Percentiles rank a stretch among this genome's conserved stretches.
These are phyloP conservation scores for Cadophora malorum DNA, from an alignment of 2,329 filamentous ascomycete species.

Conservation along the genomic window DNA sequence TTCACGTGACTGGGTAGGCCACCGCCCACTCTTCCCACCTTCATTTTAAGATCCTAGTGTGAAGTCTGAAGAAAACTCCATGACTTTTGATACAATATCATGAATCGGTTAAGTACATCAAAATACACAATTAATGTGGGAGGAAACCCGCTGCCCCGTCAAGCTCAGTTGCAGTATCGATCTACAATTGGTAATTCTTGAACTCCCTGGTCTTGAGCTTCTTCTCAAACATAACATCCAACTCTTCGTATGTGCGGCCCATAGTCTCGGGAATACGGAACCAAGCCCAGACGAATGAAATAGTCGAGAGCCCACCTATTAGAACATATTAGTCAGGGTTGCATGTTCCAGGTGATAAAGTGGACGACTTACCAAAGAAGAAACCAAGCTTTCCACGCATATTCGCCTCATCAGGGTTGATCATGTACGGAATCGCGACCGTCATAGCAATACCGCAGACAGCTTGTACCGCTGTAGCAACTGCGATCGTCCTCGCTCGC, in stretches of 20 bases:
- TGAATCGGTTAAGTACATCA: no score
- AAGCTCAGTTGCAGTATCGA: no score
- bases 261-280: conserved; percentile 52
- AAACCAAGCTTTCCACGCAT: conserved; percentile 51
- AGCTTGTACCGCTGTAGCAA: conserved; percentile 35
- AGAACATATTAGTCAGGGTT: conserved; percentile 32
- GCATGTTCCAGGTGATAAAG: conserved; percentile 23
- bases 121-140: no score
- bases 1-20: no score
- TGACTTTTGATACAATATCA: no score
- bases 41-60: no score
- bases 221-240: conserved; percentile 53
- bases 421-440: conserved; percentile 48
- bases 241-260: conserved; percentile 53
- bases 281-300: conserved; percentile 49
- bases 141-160: no score
- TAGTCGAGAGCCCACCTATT: conserved; percentile 41
- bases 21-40: no score
- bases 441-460: conserved; percentile 41
- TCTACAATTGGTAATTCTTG: conserved; percentile 33
- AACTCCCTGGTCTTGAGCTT: conserved; percentile 46
- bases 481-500: conserved; percentile 49
- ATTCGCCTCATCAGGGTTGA: conserved; percentile 49
- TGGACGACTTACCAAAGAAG: conserved; percentile 46
- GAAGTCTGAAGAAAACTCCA: no score